These are phyloP conservation scores for Trichoderma erinaceum DNA, from an alignment of 495 filamentous ascomycete genomes.

Conservation along the genomic window DNA sequence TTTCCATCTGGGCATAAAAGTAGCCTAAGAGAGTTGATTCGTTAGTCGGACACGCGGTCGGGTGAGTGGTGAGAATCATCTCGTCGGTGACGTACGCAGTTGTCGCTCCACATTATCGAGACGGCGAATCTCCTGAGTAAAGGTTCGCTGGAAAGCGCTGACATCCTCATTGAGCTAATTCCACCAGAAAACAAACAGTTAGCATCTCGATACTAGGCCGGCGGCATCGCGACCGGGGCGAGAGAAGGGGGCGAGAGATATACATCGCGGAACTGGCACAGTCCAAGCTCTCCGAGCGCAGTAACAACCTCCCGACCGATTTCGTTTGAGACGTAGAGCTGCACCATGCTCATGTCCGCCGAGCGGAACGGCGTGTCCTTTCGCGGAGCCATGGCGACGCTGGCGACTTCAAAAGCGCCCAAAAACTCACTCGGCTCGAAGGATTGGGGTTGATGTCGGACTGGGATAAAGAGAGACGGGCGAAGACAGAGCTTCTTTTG, in stretches of 20 bases:
- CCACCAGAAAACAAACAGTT: not conserved
- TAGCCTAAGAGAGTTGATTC: slow-evolving; percentile 50
- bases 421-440: not conserved
- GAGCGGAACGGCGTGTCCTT: slow-evolving; percentile 98
- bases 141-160: slow-evolving; percentile 92
- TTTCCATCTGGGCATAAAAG: slow-evolving; percentile 92
- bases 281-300: slow-evolving; percentile 88
- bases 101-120: slow-evolving; percentile 98
- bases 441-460: not conserved
- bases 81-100: slow-evolving; percentile 59
- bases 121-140: slow-evolving; percentile 93
- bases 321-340: slow-evolving; percentile 98
- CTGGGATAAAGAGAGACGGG: not conserved
- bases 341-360: slow-evolving; percentile 99
- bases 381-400: slow-evolving; percentile 41
- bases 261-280: slow-evolving; percentile 97
- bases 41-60: slow-evolving; percentile 1
- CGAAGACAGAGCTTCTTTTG: not conserved
- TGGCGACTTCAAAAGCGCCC: not conserved
- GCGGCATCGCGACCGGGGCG: not conserved
- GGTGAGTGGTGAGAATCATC: not conserved
- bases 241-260: slow-evolving; percentile 24
- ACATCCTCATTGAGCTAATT: slow-evolving; percentile 81
- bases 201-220: not conserved
- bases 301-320: slow-evolving; percentile 97